phyloP scores from a whole-genome alignment of 1,139 yeast species.

The Suhomyces bribrorum region DNA sequence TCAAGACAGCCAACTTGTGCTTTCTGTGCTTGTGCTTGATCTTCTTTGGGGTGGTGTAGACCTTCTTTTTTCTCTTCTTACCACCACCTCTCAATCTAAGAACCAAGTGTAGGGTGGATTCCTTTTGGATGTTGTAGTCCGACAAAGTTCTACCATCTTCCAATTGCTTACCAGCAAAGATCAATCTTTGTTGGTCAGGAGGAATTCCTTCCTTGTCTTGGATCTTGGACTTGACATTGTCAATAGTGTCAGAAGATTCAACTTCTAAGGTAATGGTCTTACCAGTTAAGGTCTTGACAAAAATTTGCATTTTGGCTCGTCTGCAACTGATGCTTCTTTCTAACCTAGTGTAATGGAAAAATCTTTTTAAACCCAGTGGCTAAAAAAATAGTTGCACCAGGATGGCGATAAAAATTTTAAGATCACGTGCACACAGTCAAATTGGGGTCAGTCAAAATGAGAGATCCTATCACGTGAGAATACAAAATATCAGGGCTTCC shows the following conservation, averaged over 20 bases:
- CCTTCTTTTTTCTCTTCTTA: constrained; percentile 99
- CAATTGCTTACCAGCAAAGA: constrained; percentile 99
- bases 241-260: constrained; percentile 98
- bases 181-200: constrained; percentile 99
- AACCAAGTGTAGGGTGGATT: constrained; percentile 96
- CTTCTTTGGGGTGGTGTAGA: constrained; percentile 99
- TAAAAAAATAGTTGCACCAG: not conserved
- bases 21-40: constrained; percentile 99
- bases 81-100: constrained; percentile 99
- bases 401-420: constrained; percentile 1
- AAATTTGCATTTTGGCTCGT: constrained; percentile 87
- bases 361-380: constrained; percentile 1
- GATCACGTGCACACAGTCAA: constrained; percentile 5
- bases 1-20: constrained; percentile 98
- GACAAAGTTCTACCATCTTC: constrained; percentile 99
- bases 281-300: constrained; percentile 98
- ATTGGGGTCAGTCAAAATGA: not conserved
- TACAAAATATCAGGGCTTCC: not conserved
- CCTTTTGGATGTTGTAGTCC: constrained; percentile 99
- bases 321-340: constrained; percentile 54
- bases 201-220: constrained; percentile 99
- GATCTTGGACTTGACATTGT: constrained; percentile 98
- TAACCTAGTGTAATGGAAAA: constrained; percentile 34
- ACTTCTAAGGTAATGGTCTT: constrained; percentile 99
- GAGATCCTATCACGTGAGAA: not conserved